Evolutionary conservation across 768 basidiomycete genomes (phyloP).

Genomic region (Crucibulum laeve): DNA sequence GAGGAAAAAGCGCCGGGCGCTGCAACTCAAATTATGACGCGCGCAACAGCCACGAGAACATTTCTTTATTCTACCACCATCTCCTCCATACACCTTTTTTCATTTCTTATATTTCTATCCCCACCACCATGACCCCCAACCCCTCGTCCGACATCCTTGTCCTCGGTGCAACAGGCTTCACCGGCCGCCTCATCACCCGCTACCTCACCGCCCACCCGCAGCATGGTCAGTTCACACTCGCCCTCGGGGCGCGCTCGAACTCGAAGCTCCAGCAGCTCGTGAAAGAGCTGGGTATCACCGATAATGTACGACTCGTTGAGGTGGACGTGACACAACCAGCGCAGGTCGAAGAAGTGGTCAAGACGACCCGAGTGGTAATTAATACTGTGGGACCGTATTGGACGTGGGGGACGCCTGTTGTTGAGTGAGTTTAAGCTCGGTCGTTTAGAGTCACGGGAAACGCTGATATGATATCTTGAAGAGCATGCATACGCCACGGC

Average conservation of each 20-base stretch:
- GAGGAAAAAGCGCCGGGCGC: too few relatives aligned
- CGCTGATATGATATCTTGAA: conserved; percentile 15
- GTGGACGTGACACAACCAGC: conserved; percentile 56
- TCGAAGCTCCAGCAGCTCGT: conserved; percentile 54
- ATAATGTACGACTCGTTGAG: conserved; percentile 39
- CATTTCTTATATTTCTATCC: background rate
- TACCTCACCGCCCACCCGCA: conserved; percentile 69
- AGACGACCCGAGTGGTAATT: conserved; percentile 61
- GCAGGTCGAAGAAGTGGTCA: conserved; percentile 56
- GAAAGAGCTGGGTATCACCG: conserved; percentile 38
- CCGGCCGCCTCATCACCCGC: conserved; percentile 61
- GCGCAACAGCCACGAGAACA: too few relatives aligned
- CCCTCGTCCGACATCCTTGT: conserved; percentile 50
- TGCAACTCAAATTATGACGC: too few relatives aligned
- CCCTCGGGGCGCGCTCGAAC: conserved; percentile 65
- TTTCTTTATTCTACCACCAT: too few relatives aligned
- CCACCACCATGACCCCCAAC: conserved; percentile 19
- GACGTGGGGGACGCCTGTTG: conserved; percentile 68
- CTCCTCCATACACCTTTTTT: background rate
- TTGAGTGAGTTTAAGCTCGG: conserved; percentile 38
- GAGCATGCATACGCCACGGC: conserved; percentile 69
- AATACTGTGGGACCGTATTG: conserved; percentile 77
- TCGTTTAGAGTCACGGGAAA: background rate
- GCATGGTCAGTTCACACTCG: conserved; percentile 55
- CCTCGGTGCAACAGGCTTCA: conserved; percentile 75